Base-by-base conservation (phyloP, 2,329 filamentous ascomycete genomes). In the Talaromyces albobiverticillius region DNA sequence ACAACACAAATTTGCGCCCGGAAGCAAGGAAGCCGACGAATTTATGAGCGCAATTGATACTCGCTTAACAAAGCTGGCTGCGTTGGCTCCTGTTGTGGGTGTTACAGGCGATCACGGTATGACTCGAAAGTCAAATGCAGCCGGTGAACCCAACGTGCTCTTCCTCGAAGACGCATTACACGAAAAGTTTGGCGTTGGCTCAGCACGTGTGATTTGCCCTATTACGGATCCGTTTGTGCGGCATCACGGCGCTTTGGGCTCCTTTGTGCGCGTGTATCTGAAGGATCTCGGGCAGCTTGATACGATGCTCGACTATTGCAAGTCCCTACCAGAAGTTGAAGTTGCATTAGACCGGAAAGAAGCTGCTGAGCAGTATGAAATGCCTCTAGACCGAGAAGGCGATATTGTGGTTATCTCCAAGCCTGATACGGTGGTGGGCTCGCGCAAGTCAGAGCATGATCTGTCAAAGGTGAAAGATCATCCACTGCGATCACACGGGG, bases 31-130 rank as follows among this genome's bases (percentile, higher is more conserved):
- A 43, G 63, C 74, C n/a, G 63, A 74, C 46, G 64, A 66, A 0
- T 76, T 76, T 55, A 61, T 76, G 62, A 46, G 56, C 3, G 61
- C 57, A 1, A 59, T 76, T 16, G 74, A 76, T 51, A 29, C 56
- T 0, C 60, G 68, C 1, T 41, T 76, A 16, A 62, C 65, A n/a
- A 61, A 59, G 32, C 59, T 76, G 13, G 61, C 65, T 7, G 57
- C 62, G 9, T 54, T 74, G 4, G 71, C 70, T 8, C 68, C 72
- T 4, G 57, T 69, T 8, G 65, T 77, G 3, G 73, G 65, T 7
- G 61, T 76, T 8, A 75, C 73, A 3, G 73, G 73, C 11, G 73
- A 76, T 40, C 73, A 76, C 55, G 73, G 73, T 8, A 76, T 76
- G 73, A 76, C 68, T 56, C 64, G 68, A 56, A 76, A 76, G 58